Base-by-base conservation (phyloP, 2,329 filamentous ascomycete species). In the Pseudogymnoascus sp. region DNA sequence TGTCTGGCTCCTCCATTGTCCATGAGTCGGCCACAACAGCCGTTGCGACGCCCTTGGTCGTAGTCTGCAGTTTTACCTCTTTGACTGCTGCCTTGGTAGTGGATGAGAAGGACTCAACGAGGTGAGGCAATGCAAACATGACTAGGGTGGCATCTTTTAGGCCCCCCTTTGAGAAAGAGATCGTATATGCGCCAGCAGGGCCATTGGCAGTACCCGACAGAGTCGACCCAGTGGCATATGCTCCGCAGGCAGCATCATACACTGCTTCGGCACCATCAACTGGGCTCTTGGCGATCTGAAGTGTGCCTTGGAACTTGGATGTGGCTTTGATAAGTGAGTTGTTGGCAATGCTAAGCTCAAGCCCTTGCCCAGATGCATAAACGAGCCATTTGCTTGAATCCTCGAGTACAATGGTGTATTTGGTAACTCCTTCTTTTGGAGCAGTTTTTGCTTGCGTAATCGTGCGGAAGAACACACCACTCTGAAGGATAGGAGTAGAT, bases 101-200 rank as follows among this genome's bases (percentile, higher is more conserved):
- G 0, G 74, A 68, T 67, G 91, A 84, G 65, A 98, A 93, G 0
- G 90, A 91, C 33, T 85, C 78, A 2, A 91, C 73, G 68, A 98
- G 95, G 74, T 98, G 95, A 22, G 93, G 91, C 59, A 99, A 78
- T 14, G 90, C 90, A 73, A 89, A 97, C 87, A 96, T 95, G 66
- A 95, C 79, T 22, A 96, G 78, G 65, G 79, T 82, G 14, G 83
- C 78, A 6, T 77, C 74, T 14, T 79, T 72, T 37, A 85, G 79
- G 5, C 93, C 93, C 0, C 79, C 82, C 70, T 90, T 93, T n/a
- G 78, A 76, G 78, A 90, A 98, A 0, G 77, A 76, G 63, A 98
- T 84, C 0, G 78, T 84, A 73, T 98, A 99, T 1, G 80, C 84
- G 10, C 91, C 93, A 10, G 77, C 78, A 0, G 77, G 77, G 1